Evolutionary conservation across 176 grass and related monocot species (phyloP), one percentile per base, ranked within the genome.

Genomic region (Oryza glaberrima): DNA sequence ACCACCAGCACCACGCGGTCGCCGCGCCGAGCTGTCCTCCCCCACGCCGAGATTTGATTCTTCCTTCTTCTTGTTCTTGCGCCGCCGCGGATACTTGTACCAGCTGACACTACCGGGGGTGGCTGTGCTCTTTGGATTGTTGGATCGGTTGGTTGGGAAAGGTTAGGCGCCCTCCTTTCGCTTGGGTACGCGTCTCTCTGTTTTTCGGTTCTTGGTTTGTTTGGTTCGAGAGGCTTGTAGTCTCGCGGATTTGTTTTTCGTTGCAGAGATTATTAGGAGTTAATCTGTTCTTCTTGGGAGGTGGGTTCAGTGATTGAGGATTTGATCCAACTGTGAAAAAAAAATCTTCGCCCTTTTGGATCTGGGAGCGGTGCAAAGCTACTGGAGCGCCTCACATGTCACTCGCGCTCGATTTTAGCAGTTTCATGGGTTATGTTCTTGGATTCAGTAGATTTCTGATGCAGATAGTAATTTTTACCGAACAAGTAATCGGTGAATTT

Each of bases 11-110:
- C 30, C 51, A 56, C 51, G 80, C 80, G 69, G 84, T 87, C 63
- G 80, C 60, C 16, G 76, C 38, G 70, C 58, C 46, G 77, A 82
- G 73, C 69, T 81, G 73, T 72, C 77, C 58, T 73, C 77, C 22
- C 51, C 52, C 69, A 40, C 38, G 7, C 38, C 73, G 81, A 75
- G 82, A 88, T 82, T 91, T 82, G 85, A 60, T 76, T 76, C 52
- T 25, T 25, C 25, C 25, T 25, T 25, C 25, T 25, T 25, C 48
- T n/a, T 32, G 30, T 32, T 82, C 49, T n/a, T 76, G 11, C 30
- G 71, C 41, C 68, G 15, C 20, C 17, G 54, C 7, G 40, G 54
- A 28, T 49, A 8, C 77, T 75, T 74, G 47, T 67, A 43, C 15
- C 49, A 2, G 49, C 58, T 63, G 8, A 23, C 6, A n/a, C 49